Base-by-base conservation (phyloP, 306 rosid genomes). In the Morella rubra region DNA sequence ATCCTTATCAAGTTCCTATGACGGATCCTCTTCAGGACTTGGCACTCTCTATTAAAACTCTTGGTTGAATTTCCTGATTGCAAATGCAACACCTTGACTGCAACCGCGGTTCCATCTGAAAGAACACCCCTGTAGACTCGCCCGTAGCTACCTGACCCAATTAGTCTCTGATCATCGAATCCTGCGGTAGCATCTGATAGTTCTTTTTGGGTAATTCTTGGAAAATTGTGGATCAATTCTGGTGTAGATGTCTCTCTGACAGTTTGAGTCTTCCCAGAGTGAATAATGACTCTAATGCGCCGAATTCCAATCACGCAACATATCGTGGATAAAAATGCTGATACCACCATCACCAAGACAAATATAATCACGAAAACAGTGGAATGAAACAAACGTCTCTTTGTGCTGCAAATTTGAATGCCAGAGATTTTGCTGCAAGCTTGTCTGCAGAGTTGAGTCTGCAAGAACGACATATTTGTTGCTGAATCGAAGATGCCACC, bases 1-100 rank as follows among this genome's bases (percentile, higher is more conserved):
- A 91, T 89, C 79, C 91, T 86, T 76, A 89, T 89, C 6, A 89
- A 88, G 79, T 89, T 91, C 75, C 89, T 85, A 51, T 91, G 93
- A 71, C 93, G 84, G 75, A 91, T 91, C 74, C 93, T 85, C 88
- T 87, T 89, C 10, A 87, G 69, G 71, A 91, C 92, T 75, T 89
- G 90, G 55, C 92, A 91, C 80, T 89, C 96, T 77, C 93, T 80
- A 70, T 49, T 82, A 56, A 87, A 91, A 74, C 87, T 87, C 82
- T 85, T 87, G 58, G 91, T 86, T 27, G 91, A 87, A 73, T 87
- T 87, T 70, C 87, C 88, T 55, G 93, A 79, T 80, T 87, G 93
- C 56, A 84, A 67, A 2, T 87, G 88, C 56, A 91, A 68, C 71
- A 89, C 93, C 82, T 91, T 89, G 52, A 91, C 81, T 24, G 91